Conservation (phyloP, 345 rosid species). For the Alliaria petiolata region DNA sequence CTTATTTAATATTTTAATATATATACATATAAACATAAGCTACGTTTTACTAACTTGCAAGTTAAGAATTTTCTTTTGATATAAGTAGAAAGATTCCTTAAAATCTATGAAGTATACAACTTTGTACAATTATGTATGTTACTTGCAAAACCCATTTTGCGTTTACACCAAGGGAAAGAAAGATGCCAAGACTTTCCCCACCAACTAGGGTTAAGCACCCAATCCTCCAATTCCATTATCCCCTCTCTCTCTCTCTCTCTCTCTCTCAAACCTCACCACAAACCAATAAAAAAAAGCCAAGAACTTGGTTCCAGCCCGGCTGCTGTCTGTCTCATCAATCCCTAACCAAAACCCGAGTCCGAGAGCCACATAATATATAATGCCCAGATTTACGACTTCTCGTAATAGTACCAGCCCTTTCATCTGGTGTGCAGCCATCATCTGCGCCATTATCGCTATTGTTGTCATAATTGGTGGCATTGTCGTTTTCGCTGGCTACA, state of each 20-base stretch:
- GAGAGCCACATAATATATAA: slow-evolving; percentile 28
- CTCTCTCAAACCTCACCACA: not conserved
- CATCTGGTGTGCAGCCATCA: slow-evolving; percentile 68
- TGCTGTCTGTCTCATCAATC: slow-evolving; percentile 27
- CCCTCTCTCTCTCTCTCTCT: not conserved
- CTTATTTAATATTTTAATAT: not conserved
- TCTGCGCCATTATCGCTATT: slow-evolving; percentile 61
- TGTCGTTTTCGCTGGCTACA: slow-evolving; percentile 57
- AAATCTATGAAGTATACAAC: slow-evolving; percentile 8
- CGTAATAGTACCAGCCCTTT: slow-evolving; percentile 46
- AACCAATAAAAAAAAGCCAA: slow-evolving; percentile 21
- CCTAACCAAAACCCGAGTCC: not conserved
- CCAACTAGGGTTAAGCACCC: slow-evolving; percentile 38
- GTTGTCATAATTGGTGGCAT: slow-evolving; percentile 68
- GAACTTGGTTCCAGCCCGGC: slow-evolving; percentile 15
- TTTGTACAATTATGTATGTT: slow-evolving; percentile 11
- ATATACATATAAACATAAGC: slow-evolving; percentile 10
- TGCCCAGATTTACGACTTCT: slow-evolving; percentile 32
- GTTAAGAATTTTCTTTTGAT: slow-evolving; percentile 26
- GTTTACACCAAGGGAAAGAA: slow-evolving; percentile 56
- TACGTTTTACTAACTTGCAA: slow-evolving; percentile 21
- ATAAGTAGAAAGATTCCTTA: slow-evolving; percentile 31
- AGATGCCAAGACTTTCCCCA: slow-evolving; percentile 70
- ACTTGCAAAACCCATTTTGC: slow-evolving; percentile 14
- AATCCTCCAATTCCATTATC: slow-evolving; percentile 19